phyloP scores from a whole-genome alignment of 2,329 filamentous ascomycete genomes.

The Cladosporium sp. region DNA sequence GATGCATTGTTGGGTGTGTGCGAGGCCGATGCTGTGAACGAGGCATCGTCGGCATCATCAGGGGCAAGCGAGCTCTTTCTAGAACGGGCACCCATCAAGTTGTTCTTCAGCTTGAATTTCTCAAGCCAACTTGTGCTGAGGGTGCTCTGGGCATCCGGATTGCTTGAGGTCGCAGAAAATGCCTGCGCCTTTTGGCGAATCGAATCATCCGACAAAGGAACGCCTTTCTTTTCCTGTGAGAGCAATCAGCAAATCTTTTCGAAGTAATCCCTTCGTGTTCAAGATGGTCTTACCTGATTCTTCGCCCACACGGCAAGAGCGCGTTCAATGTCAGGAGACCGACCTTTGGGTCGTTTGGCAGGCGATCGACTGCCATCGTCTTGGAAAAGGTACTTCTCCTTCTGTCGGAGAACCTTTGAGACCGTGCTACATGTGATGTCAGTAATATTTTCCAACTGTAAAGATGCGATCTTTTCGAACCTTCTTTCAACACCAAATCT shows the following conservation, averaged over 20 bases:
- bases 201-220: constrained; percentile 69
- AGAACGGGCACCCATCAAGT: constrained; percentile 50
- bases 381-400: constrained; percentile 85
- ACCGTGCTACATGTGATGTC: constrained; percentile 65
- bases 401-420: constrained; percentile 93
- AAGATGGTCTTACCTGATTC: constrained; percentile 46
- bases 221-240: constrained; percentile 64
- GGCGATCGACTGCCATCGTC: constrained; percentile 76
- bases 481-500: constrained; percentile 96
- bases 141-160: constrained; percentile 66
- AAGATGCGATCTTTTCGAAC: constrained; percentile 49
- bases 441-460: constrained; percentile 2
- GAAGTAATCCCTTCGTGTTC: no score
- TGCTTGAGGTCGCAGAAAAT: constrained; percentile 62
- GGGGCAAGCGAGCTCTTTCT: constrained; percentile 51
- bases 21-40: constrained; percentile 51
- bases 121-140: constrained; percentile 79
- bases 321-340: constrained; percentile 85
- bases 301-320: constrained; percentile 82
- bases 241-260: neutral
- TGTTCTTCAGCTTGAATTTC: constrained; percentile 91
- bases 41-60: constrained; percentile 65
- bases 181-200: constrained; percentile 79
- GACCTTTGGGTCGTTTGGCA: constrained; percentile 76
- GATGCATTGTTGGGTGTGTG: constrained; percentile 65